A percentile compares a stretch with the other conserved stretches of the same genome.
Evolutionary conservation across 495 filamentous ascomycete genomes (phyloP).

Genomic region (Penicillium psychrofluorescens): DNA sequence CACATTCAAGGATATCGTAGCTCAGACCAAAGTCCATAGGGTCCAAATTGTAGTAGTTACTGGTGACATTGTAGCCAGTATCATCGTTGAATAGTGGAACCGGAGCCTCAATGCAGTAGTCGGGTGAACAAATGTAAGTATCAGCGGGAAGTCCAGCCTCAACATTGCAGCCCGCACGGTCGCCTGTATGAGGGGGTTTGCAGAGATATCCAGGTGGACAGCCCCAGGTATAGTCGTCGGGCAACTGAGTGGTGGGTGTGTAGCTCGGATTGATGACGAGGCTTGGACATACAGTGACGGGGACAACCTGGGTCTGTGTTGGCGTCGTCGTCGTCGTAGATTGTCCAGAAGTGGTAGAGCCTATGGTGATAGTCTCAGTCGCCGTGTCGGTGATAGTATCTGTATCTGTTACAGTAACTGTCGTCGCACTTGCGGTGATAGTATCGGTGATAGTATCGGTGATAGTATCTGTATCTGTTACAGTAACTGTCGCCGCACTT

Average conservation of each 20-base stretch:
- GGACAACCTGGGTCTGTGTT: conserved; percentile 2
- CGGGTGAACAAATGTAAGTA: conserved; percentile 45
- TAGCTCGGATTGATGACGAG: conserved; percentile 26
- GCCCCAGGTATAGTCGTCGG: conserved; percentile 42
- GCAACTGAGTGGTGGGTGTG: conserved; percentile 20
- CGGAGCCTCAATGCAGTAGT: conserved; percentile 45
- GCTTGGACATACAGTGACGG: conserved; percentile 21
- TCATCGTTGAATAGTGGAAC: conserved; percentile 25
- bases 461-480: conserved; percentile 1
- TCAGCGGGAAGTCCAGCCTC: conserved; percentile 45
- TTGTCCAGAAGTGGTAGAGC: conserved; percentile 1
- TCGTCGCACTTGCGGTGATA: not conserved
- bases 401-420: not conserved
- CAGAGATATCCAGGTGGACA: conserved; percentile 60
- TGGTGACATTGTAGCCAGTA: conserved; percentile 35
- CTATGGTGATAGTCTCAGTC: conserved; percentile 6
- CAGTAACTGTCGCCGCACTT: not conserved
- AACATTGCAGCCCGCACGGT: conserved; percentile 41
- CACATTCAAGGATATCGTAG: conserved; percentile 48
- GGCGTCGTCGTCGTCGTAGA: conserved; percentile 1
- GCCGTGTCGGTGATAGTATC: not conserved
- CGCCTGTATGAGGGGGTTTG: conserved; percentile 15
- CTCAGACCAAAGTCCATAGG: conserved; percentile 55
- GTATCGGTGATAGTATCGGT: conserved; percentile 9
- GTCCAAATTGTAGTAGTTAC: conserved; percentile 58